Evolutionary conservation across 306 rosid genomes (phyloP).

Genomic region (Prunus davidiana): DNA sequence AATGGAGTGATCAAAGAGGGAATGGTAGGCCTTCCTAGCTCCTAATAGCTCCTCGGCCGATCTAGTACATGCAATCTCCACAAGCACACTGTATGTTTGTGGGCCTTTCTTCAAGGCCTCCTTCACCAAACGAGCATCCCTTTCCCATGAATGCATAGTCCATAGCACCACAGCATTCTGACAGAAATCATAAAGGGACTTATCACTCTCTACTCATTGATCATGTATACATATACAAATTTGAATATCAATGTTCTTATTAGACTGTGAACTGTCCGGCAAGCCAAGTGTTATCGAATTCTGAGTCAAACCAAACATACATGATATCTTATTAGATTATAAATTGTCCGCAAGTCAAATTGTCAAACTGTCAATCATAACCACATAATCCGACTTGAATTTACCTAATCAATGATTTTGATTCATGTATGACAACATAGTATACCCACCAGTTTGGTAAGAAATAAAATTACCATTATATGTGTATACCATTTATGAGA

Average conservation of each 20-base stretch:
- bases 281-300: not conserved
- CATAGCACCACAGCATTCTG: conserved; percentile 81
- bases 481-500: too few species aligned
- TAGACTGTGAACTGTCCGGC: not conserved
- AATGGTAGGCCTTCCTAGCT: conserved; percentile 87
- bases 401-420: not conserved
- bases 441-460: too few species aligned
- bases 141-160: conserved; percentile 97
- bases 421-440: too few species aligned
- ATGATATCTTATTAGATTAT: not conserved
- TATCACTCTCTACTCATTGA: not conserved
- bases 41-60: conserved; percentile 82
- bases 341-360: not conserved
- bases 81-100: conserved; percentile 39
- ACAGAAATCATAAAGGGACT: not conserved
- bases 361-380: not conserved
- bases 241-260: not conserved
- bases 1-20: conserved; percentile 87
- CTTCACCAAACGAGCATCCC: conserved; percentile 80
- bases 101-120: conserved; percentile 69
- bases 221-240: not conserved
- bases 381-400: not conserved
- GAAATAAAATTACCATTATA: too few species aligned
- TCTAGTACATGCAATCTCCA: conserved; percentile 86
- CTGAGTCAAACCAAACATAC: too few species aligned